These are phyloP conservation scores for Fusarium secorum DNA, from an alignment of 2,329 filamentous ascomycete genomes.

Conservation along the genomic window DNA sequence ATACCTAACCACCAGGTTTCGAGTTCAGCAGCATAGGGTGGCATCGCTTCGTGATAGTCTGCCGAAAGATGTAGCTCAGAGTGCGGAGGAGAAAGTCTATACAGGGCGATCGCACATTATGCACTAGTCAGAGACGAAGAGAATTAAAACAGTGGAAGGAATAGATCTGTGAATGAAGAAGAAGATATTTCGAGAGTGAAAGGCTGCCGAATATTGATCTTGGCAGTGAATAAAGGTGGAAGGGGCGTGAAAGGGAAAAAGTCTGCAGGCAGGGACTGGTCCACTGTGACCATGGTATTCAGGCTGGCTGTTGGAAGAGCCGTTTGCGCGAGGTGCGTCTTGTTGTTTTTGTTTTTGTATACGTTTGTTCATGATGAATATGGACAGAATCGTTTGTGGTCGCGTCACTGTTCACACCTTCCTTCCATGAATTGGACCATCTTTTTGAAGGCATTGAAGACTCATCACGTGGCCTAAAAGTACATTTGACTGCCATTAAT, in stretches of 20 bases:
- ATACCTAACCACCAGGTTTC: constrained; percentile 47
- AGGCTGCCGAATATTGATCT: background rate
- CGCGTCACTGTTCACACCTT: constrained; percentile 3
- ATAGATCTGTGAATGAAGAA: background rate
- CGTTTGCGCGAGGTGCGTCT: background rate
- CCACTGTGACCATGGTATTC: background rate
- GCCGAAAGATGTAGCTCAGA: background rate
- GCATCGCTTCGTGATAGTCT: constrained; percentile 38
- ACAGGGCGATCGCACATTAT: background rate
- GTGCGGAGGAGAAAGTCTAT: background rate
- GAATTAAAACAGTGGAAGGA: background rate
- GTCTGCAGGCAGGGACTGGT: background rate
- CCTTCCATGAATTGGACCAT: background rate
- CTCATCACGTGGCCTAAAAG: background rate
- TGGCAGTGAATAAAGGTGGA: background rate
- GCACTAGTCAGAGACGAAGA: background rate
- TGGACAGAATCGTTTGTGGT: background rate
- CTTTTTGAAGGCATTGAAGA: background rate
- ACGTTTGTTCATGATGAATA: constrained; percentile 1
- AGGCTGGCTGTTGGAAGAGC: background rate
- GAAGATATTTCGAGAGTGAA: background rate
- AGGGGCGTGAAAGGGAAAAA: background rate
- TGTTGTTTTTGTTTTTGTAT: background rate
- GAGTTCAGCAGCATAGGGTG: constrained; percentile 43
- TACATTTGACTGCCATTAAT: background rate